phyloP scores from a whole-genome alignment of 495 filamentous ascomycete genomes.

The Aspergillus sparsus region DNA sequence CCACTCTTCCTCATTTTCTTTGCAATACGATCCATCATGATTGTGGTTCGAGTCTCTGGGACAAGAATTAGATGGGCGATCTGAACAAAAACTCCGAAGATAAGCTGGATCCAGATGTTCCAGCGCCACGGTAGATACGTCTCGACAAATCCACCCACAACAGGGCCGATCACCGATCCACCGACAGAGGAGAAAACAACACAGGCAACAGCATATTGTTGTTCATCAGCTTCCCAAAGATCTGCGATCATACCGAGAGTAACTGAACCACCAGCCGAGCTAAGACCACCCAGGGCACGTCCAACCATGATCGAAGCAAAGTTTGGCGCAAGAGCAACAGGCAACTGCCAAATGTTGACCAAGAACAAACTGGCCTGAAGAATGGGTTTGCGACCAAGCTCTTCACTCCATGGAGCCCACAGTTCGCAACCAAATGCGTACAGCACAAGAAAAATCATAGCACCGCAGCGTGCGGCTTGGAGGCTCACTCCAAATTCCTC shows the following conservation, averaged over 20 bases:
- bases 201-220: conserved; percentile 62
- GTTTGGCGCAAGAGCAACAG: conserved; percentile 54
- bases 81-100: conserved; percentile 60
- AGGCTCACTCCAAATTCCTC: conserved; percentile 49
- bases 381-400: conserved; percentile 58
- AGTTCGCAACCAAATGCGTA: conserved; percentile 69
- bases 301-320: conserved; percentile 58
- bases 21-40: conserved; percentile 62
- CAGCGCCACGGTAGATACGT: conserved; percentile 53
- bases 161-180: conserved; percentile 61
- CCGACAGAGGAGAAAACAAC: conserved; percentile 66
- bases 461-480: conserved; percentile 56
- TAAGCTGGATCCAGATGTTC: conserved; percentile 61
- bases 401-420: conserved; percentile 68
- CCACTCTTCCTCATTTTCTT: conserved; percentile 54
- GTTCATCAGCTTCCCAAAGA: conserved; percentile 60
- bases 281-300: conserved; percentile 59
- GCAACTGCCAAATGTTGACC: conserved; percentile 61
- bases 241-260: conserved; percentile 65
- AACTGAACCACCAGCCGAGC: conserved; percentile 62
- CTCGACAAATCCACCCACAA: conserved; percentile 62
- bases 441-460: conserved; percentile 60
- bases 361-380: conserved; percentile 57
- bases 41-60: conserved; percentile 58
- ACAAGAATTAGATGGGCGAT: conserved; percentile 54